Percentiles rank a stretch among this genome's conserved stretches.
phyloP scores from a whole-genome alignment of 768 basidiomycete genomes.

The Naematelia aurantialba region DNA sequence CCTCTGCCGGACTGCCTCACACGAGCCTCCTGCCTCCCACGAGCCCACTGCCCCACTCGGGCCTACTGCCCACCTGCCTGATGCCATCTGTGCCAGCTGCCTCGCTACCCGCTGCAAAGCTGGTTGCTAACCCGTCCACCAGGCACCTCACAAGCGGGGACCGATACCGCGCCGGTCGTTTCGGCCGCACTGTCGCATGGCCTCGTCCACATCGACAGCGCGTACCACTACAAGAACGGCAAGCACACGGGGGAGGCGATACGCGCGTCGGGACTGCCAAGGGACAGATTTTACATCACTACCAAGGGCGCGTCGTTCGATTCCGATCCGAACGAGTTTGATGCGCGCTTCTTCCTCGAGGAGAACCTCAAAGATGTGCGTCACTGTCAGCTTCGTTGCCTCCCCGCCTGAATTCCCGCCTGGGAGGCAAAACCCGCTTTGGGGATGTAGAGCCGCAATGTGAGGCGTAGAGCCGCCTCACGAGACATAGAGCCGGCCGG shows the following conservation, averaged over 20 bases:
- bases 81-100: conserved; percentile 14
- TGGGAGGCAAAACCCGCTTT: no score
- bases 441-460: no score
- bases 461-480: no score
- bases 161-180: conserved; percentile 20
- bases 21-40: background rate
- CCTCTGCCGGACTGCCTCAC: no score
- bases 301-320: conserved; percentile 25
- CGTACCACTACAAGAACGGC: conserved; percentile 31
- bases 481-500: no score
- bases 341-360: conserved; percentile 17
- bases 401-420: no score
- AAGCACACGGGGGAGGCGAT: conserved; percentile 23
- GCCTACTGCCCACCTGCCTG: no score
- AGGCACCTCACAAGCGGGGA: conserved; percentile 24
- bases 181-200: conserved; percentile 22
- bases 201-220: conserved; percentile 31
- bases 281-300: conserved; percentile 32
- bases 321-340: conserved; percentile 12
- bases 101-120: conserved; percentile 11
- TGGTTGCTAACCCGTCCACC: background rate
- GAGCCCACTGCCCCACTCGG: background rate
- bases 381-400: background rate
- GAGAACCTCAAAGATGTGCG: conserved; percentile 24
- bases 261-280: conserved; percentile 13